A percentile compares a stretch with the other conserved stretches of the same genome.
phyloP scores from a whole-genome alignment of 2,329 filamentous ascomycete species.

The Decorospora gaudefroyi region DNA sequence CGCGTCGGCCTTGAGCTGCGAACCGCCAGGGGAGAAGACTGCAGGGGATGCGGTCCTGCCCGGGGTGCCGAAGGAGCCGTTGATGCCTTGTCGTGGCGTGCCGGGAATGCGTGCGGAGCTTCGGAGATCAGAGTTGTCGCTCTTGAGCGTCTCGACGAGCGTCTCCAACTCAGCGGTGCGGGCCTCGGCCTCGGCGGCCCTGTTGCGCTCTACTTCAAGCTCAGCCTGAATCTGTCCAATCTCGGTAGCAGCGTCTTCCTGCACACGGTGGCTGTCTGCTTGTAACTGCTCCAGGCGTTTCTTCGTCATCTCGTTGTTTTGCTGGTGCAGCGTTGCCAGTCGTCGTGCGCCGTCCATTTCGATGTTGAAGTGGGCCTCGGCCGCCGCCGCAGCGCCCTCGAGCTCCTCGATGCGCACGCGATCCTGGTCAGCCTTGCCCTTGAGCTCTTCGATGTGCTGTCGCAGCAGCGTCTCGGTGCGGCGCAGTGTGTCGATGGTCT shows the following conservation, averaged over 20 bases:
- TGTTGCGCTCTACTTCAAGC: constrained; percentile 58
- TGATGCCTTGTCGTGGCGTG: constrained; percentile 58
- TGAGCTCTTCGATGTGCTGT: constrained; percentile 78
- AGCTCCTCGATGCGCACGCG: constrained; percentile 81
- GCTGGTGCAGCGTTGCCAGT: constrained; percentile 79
- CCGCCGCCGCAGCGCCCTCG: constrained; percentile 77
- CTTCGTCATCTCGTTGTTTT: constrained; percentile 73
- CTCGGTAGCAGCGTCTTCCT: constrained; percentile 67
- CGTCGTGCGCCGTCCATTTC: constrained; percentile 82
- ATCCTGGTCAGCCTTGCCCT: constrained; percentile 83
- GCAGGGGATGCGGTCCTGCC: constrained; percentile 57
- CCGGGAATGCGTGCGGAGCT: constrained; percentile 49
- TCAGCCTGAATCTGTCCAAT: constrained; percentile 56
- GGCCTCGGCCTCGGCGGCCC: constrained; percentile 65
- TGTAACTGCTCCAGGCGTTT: constrained; percentile 72
- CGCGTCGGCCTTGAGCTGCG: constrained; percentile 59
- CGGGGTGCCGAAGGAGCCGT: constrained; percentile 58
- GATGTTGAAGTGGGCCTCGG: constrained; percentile 83
- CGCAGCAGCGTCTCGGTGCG: constrained; percentile 80
- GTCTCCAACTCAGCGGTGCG: constrained; percentile 68
- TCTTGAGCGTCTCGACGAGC: constrained; percentile 64
- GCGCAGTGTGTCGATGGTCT: constrained; percentile 75
- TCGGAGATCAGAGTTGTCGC: constrained; percentile 54
- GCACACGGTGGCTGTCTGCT: constrained; percentile 63
- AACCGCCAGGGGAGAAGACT: constrained; percentile 59